phyloP scores from a whole-genome alignment of 371 early-diverging fungal species.

The Zopfochytrium polystomum region DNA sequence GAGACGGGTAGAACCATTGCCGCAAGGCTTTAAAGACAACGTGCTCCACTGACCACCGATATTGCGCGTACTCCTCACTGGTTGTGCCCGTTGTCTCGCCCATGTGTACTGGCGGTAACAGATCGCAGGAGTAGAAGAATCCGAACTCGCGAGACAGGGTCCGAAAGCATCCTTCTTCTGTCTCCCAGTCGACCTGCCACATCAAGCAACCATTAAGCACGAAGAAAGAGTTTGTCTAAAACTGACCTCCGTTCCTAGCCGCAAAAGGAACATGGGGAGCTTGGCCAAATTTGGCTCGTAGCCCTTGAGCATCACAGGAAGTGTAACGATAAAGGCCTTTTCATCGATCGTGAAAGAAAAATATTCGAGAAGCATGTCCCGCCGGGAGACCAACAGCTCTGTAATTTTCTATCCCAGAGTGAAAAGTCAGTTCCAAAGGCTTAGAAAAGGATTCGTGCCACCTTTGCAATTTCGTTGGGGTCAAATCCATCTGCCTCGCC shows the following conservation, averaged over 20 bases:
- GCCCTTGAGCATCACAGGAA: conserved; percentile 76
- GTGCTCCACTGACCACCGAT: conserved; percentile 65
- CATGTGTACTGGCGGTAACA: background rate
- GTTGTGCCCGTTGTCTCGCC: background rate
- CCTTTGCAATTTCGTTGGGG: conserved; percentile 1
- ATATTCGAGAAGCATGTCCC: conserved; percentile 83
- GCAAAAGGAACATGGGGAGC: conserved; percentile 75
- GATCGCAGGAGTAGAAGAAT: conserved; percentile 55
- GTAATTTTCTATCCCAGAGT: conserved; percentile 47
- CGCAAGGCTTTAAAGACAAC: conserved; percentile 75
- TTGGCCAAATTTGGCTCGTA: conserved; percentile 80
- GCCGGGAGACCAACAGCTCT: conserved; percentile 52
- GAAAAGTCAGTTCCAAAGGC: background rate
- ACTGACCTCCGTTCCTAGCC: conserved; percentile 70
- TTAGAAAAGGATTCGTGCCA: background rate
- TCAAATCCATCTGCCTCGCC: background rate
- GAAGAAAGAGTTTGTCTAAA: background rate
- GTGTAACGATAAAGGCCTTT: conserved; percentile 56
- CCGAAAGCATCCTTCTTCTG: conserved; percentile 77
- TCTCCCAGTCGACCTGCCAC: conserved; percentile 74
- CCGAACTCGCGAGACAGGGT: conserved; percentile 69
- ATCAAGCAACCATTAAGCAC: background rate
- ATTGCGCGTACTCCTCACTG: conserved; percentile 30
- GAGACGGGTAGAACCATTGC: conserved; percentile 60
- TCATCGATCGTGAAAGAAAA: conserved; percentile 70